Base-by-base conservation (phyloP, 2,329 filamentous ascomycete species). In the Alternaria triticina region DNA sequence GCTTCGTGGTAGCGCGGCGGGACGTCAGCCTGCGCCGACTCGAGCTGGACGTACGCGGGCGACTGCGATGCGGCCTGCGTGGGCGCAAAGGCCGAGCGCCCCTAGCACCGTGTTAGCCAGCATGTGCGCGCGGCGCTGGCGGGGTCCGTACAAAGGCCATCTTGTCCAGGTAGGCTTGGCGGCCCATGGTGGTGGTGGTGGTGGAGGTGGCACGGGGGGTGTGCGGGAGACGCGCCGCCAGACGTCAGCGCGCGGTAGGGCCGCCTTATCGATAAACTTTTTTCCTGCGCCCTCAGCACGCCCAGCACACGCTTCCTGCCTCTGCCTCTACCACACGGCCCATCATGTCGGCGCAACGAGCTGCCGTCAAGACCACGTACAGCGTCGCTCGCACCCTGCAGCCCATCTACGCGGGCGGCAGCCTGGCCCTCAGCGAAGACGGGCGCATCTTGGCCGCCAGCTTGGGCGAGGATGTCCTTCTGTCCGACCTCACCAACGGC, bases 381-480 rank as follows among this genome's bases (percentile, higher is more conserved):
- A 92, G 96, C 76, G 88, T 91, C 62, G 87, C 87, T 69, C 89
- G 91, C 74, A 92, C 93, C 51, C 91, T 99, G 59, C 92, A 94
- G 73, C 96, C 96, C 20, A 95, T 98, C 54, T 97, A 96, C 77
- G 97, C 95, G 2, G 96, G 96, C 58, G 96, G 96, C 46, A 91
- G 92, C 69, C 89, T 97, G 62, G 89, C 93, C 28, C 87, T 98
- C 65, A 93, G 95, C 83, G 88, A 90, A 79, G 88, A 89, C 81
- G 94, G 94, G 55, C 88, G 88, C 73, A 88, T 98, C 67, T 86
- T 99, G 58, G 95, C 94, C 46, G 94, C 94, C 23, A 94, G 92
- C 36, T 83, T 98, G n/a, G 94, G 92, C 36, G 96, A 99, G 79
- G 93, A 97, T 87, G 94, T 89, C 17, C 83, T 98, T 57, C 84